Conservation (phyloP, 441 rosid species). For the Adansonia rubrostipa region DNA sequence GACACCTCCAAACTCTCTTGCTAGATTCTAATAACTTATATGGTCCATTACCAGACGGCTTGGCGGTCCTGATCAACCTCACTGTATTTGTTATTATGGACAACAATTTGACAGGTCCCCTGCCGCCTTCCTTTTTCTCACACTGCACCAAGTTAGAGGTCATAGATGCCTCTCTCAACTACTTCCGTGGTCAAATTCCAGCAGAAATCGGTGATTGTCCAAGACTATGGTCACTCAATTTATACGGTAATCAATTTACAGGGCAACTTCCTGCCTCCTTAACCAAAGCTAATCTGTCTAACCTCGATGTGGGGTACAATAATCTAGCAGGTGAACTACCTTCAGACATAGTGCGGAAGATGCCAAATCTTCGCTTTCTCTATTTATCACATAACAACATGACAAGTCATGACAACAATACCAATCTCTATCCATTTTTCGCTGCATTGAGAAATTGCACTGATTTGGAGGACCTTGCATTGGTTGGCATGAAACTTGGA, state of each 20-base stretch:
- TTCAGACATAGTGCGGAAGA: conserved; percentile 24
- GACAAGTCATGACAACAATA: conserved; percentile 48
- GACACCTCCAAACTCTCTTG: conserved; percentile 26
- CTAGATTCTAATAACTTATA: conserved; percentile 31
- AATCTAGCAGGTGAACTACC: conserved; percentile 37
- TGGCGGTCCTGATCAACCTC: conserved; percentile 37
- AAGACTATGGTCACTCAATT: conserved; percentile 35
- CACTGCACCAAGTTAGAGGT: conserved; percentile 46
- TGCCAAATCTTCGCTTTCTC: not conserved
- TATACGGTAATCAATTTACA: conserved; percentile 47
- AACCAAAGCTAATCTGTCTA: conserved; percentile 38
- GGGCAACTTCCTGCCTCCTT: conserved; percentile 49
- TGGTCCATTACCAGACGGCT: conserved; percentile 44
- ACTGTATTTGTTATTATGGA: conserved; percentile 14
- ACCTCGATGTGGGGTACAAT: conserved; percentile 26
- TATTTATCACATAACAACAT: conserved; percentile 46
- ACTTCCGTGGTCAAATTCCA: conserved; percentile 43
- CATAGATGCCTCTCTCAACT: conserved; percentile 50
- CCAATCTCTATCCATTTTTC: conserved; percentile 56
- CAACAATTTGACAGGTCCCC: conserved; percentile 43
- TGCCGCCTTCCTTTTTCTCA: conserved; percentile 49
- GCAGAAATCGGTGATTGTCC: conserved; percentile 46
- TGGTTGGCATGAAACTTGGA: conserved; percentile 56
- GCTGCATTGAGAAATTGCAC: conserved; percentile 51
- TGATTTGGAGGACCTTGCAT: conserved; percentile 44